phyloP scores from a whole-genome alignment of 148 eudicot genomes.

The Vaccinium corymbosum region DNA sequence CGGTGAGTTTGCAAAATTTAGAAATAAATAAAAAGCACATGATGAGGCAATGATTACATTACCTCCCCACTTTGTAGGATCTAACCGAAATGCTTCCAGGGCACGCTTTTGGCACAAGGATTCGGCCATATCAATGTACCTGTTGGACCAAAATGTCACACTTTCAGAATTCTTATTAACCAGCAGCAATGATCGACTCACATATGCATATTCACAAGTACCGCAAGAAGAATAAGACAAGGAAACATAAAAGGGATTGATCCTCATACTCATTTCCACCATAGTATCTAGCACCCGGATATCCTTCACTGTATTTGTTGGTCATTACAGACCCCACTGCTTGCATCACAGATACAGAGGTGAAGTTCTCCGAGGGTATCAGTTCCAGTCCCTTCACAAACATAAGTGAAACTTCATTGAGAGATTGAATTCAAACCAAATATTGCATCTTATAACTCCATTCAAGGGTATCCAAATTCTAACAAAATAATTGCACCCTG shows the following conservation, averaged over 20 bases:
- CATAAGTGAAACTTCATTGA: not conserved
- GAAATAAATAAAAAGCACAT: not conserved
- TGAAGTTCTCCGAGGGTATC: slow-evolving; percentile 96
- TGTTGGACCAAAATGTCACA: slow-evolving; percentile 20
- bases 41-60: not conserved
- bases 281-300: slow-evolving; percentile 98
- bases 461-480: not conserved
- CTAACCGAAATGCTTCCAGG: slow-evolving; percentile 92
- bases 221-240: not conserved
- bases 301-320: slow-evolving; percentile 98
- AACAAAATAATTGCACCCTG: not conserved
- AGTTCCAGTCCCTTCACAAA: slow-evolving; percentile 80
- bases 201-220: not conserved
- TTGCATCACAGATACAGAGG: slow-evolving; percentile 97
- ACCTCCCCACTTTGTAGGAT: slow-evolving; percentile 99
- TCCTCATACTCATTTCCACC: slow-evolving; percentile 95
- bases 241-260: not conserved
- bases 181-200: not conserved
- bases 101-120: slow-evolving; percentile 96
- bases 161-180: slow-evolving; percentile 6
- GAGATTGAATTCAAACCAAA: not conserved
- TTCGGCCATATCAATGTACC: slow-evolving; percentile 98
- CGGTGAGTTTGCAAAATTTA: not conserved
- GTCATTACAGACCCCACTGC: slow-evolving; percentile 99
- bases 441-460: not conserved